Evolutionary conservation across 371 early-diverging fungal genomes (phyloP).

Genomic region (Apophysomyces ossiformis): DNA sequence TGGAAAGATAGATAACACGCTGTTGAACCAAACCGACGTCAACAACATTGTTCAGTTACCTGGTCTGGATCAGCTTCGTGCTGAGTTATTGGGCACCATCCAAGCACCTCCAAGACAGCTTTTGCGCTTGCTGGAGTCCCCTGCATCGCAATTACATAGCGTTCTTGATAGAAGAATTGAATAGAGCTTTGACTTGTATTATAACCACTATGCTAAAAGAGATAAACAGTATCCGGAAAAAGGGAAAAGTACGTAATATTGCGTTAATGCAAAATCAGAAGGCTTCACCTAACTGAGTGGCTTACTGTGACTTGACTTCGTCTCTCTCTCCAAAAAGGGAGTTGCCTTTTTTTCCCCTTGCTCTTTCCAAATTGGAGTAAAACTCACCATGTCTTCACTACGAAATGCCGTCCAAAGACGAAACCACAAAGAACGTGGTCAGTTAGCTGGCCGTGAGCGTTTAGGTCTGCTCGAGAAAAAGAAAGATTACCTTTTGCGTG

Average conservation of each 20-base stretch:
- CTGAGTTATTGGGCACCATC: constrained; percentile 62
- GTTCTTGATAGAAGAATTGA: constrained; percentile 50
- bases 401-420: constrained; percentile 88
- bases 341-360: no score
- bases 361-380: no score
- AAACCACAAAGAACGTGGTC: constrained; percentile 92
- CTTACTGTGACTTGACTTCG: no score
- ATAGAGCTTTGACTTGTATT: background rate
- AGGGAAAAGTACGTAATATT: no score
- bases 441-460: constrained; percentile 70
- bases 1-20: constrained; percentile 61
- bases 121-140: constrained; percentile 52
- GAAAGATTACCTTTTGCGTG: constrained; percentile 96
- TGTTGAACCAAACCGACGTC: constrained; percentile 60
- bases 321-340: no score
- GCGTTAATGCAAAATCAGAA: no score
- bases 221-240: background rate
- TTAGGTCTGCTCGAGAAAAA: constrained; percentile 94
- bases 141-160: constrained; percentile 51
- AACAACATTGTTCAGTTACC: constrained; percentile 63
- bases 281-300: no score
- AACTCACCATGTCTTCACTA: constrained; percentile 55
- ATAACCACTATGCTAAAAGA: background rate
- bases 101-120: constrained; percentile 63
- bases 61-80: constrained; percentile 54